Evolutionary conservation across 2,329 filamentous ascomycete genomes (phyloP), one percentile per base, ranked within the genome.

Genomic region (Verticillium nubilum): DNA sequence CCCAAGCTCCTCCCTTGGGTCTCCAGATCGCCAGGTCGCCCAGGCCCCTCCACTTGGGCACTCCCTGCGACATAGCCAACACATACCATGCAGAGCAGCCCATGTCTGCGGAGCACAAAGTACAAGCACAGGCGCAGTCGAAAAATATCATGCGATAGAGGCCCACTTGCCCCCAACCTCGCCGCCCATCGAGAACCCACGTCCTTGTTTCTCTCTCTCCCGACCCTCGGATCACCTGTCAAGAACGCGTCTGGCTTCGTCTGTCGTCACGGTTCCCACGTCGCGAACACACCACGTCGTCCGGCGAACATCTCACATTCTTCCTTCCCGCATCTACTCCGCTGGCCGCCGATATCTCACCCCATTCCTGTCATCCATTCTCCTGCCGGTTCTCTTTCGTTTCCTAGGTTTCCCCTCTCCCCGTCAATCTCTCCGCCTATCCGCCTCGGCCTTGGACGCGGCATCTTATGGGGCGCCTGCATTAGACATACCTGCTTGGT

Each of bases 301-400:
- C 57, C 61, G 56, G 42, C 58, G 56, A 64, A 64, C 62, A 63
- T 59, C 55, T 63, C 62, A 63, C 61, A 61, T 61, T 62, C 57
- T 61, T 52, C 57, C 17, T 58, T 56, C 26, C 54, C 52, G 53
- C 12, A 10, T 60, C 31, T 37, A 37, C 29, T 53, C 57, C 58
- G 57, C 54, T 37, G 42, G 42, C 19, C 29, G n/a, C 19, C 19
- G 42, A 12, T 50, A 23, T 50, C 42, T 50, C 42, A 50, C 42
- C 42, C 42, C 42, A 50, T 50, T 50, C 42, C 42, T 62, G 37
- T 37, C 27, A 54, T 56, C 50, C 56, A 56, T 52, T 57, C 57
- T 35, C 52, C 42, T 58, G 27, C 61, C 35, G 56, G 33, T 58
- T 50, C 35, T 53, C 26, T 57, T 26, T 27, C 54, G 19, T 26